phyloP scores from a whole-genome alignment of 2,329 filamentous ascomycete genomes.

The Beauveria sp. region DNA sequence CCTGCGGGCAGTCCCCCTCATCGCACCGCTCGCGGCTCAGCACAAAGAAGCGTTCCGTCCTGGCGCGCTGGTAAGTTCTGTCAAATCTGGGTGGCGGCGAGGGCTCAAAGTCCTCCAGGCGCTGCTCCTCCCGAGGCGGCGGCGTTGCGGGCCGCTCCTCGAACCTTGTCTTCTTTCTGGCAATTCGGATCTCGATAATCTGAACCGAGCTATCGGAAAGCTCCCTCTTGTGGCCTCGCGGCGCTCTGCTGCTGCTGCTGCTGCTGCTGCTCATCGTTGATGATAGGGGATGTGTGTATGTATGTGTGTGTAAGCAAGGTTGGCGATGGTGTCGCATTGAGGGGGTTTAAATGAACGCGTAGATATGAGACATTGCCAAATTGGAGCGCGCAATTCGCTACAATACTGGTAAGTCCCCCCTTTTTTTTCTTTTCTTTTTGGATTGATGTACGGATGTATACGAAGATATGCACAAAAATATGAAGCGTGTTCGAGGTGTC shows the following conservation, averaged over 20 bases:
- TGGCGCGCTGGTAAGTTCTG: constrained; percentile 31
- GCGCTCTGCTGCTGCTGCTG: not conserved
- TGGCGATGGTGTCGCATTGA: not conserved
- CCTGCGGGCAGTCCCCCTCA: constrained; percentile 29
- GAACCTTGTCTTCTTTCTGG: not conserved
- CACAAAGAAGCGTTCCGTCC: constrained; percentile 39
- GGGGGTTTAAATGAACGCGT: not conserved
- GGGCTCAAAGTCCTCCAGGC: constrained; percentile 26
- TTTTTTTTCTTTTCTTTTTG: not conserved
- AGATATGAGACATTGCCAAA: too few relatives aligned
- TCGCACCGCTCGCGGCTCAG: constrained; percentile 31
- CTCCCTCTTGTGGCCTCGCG: not conserved
- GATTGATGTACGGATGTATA: not conserved
- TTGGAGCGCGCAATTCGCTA: too few relatives aligned
- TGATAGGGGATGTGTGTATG: not conserved
- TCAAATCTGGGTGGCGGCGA: constrained; percentile 28
- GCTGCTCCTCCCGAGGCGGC: constrained; percentile 25
- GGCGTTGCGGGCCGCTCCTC: not conserved
- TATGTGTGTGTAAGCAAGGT: not conserved
- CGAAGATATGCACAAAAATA: not conserved
- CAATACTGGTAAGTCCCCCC: too few relatives aligned
- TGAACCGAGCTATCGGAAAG: not conserved
- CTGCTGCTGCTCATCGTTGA: too few relatives aligned
- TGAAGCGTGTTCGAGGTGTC: not conserved
- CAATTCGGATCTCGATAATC: not conserved